Base-by-base conservation (phyloP, 2,329 filamentous ascomycete genomes). In the Aspergillus sp. region DNA sequence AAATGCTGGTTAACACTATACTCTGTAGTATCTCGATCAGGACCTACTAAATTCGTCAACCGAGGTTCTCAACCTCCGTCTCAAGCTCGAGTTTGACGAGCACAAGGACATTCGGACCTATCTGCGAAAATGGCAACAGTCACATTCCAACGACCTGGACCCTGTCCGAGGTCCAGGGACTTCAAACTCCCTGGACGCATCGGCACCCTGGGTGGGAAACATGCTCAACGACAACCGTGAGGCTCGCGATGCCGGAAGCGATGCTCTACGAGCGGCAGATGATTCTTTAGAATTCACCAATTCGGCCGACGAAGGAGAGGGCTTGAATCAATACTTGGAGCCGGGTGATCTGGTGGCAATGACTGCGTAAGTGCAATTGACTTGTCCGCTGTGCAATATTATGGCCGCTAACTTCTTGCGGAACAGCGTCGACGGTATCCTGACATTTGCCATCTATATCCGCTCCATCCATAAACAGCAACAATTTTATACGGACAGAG, bases 401-500 rank as follows among this genome's bases (percentile, higher is more conserved):
- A 23, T 15, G 41, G n/a, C 28, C 23, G 32, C 45, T 65, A 23
- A 62, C 7, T 15, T 23, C 23, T 41, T 21, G 43, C 32, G 12
- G 13, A 30, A 5, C 17, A 69, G 66, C n/a, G 58, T 63, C 2
- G 66, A 72, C 5, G 72, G 70, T 1, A 60, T 72, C 3, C 66
- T 75, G 49, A 68, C 63, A 28, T 69, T 76, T 32, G 76, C 74
- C 10, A 72, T 80, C 6, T 80, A 80, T 59, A 71, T 80, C 17
- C 74, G 72, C 21, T 78, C 78, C 0, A 53, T 79, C 25, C 70
- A 74, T 19, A 74, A 73, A 53, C 77, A 79, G 53, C 72, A 73
- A 55, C 78, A 80, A 53, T 80, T 80, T 47, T 80, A 80, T 51
- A 78, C 75, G 2, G 65, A 68, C 9, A 67, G 74, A 60, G 79